These are phyloP conservation scores for Galeopsis tetrahit DNA, from an alignment of 257 asterid genomes.

Conservation along the genomic window DNA sequence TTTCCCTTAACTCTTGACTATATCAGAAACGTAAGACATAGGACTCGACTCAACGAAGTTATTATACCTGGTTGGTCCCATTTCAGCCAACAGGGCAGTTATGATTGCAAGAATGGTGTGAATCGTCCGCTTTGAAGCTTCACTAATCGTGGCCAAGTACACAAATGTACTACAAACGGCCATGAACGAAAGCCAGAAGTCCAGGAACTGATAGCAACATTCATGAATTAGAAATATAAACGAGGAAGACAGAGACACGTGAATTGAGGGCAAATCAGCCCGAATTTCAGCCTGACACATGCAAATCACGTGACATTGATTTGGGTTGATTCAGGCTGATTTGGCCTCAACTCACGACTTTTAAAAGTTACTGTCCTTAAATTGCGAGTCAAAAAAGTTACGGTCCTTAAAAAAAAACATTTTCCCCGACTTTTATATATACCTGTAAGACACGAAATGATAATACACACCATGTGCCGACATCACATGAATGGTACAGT, in stretches of 20 bases:
- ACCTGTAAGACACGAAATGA: constrained; percentile 86
- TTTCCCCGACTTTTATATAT: neutral
- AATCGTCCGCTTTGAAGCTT: constrained; percentile 81
- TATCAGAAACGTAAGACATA: neutral
- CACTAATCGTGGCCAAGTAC: constrained; percentile 71
- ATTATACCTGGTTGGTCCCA: constrained; percentile 82
- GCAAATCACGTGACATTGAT: too few relatives aligned
- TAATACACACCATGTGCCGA: constrained; percentile 93
- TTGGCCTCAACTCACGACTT: too few relatives aligned
- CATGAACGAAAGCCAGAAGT: constrained; percentile 99
- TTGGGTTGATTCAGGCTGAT: too few relatives aligned
- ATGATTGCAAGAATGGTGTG: constrained; percentile 86
- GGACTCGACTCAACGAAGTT: neutral
- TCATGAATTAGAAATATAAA: constrained; percentile 20
- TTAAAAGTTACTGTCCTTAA: too few relatives aligned
- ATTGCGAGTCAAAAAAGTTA: too few relatives aligned
- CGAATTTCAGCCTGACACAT: too few relatives aligned
- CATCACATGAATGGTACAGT: constrained; percentile 93
- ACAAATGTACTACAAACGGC: constrained; percentile 94
- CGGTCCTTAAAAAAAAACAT: too few relatives aligned
- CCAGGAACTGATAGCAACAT: constrained; percentile 65
- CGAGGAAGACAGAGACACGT: too few relatives aligned
- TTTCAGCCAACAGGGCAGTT: constrained; percentile 96
- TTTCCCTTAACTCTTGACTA: constrained; percentile 21
- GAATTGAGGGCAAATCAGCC: too few relatives aligned